phyloP scores from a whole-genome alignment of 2,329 filamentous ascomycete species.

The Penicillium glabrum region DNA sequence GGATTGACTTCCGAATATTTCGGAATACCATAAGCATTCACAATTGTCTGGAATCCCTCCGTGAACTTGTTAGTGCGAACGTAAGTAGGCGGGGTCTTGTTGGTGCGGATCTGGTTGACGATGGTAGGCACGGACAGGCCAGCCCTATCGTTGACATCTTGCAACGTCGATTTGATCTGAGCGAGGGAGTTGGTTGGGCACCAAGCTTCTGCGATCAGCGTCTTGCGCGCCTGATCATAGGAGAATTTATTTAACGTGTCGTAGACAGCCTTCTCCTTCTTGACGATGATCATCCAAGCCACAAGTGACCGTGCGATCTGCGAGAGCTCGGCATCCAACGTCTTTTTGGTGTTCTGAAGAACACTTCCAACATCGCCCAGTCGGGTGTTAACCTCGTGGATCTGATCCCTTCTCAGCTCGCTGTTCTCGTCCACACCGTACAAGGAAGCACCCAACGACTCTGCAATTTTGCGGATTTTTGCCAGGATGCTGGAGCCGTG shows the following conservation, averaged over 20 bases:
- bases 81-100: slow-evolving; percentile 96
- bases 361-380: slow-evolving; percentile 90
- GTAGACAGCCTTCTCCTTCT: slow-evolving; percentile 98
- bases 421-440: slow-evolving; percentile 98
- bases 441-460: slow-evolving; percentile 91
- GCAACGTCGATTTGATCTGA: slow-evolving; percentile 86
- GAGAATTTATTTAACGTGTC: slow-evolving; percentile 94
- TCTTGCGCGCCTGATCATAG: slow-evolving; percentile 93
- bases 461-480: slow-evolving; percentile 98
- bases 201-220: slow-evolving; percentile 96
- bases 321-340: slow-evolving; percentile 85
- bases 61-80: slow-evolving; percentile 99
- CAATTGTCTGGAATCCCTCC: slow-evolving; percentile 96
- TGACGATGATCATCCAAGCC: slow-evolving; percentile 95
- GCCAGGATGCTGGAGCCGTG: slow-evolving; percentile 97
- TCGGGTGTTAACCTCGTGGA: slow-evolving; percentile 94
- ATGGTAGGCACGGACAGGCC: slow-evolving; percentile 97
- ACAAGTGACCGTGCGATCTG: slow-evolving; percentile 91
- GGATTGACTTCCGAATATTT: slow-evolving; percentile 98
- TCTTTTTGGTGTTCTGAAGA: slow-evolving; percentile 90
- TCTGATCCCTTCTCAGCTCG: slow-evolving; percentile 90
- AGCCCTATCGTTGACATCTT: slow-evolving; percentile 94
- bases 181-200: slow-evolving; percentile 88
- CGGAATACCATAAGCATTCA: slow-evolving; percentile 95
- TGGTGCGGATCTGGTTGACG: slow-evolving; percentile 95